These are phyloP conservation scores for Stereum hirsutum DNA, from an alignment of 1,284 basidiomycete species.

Conservation along the genomic window DNA sequence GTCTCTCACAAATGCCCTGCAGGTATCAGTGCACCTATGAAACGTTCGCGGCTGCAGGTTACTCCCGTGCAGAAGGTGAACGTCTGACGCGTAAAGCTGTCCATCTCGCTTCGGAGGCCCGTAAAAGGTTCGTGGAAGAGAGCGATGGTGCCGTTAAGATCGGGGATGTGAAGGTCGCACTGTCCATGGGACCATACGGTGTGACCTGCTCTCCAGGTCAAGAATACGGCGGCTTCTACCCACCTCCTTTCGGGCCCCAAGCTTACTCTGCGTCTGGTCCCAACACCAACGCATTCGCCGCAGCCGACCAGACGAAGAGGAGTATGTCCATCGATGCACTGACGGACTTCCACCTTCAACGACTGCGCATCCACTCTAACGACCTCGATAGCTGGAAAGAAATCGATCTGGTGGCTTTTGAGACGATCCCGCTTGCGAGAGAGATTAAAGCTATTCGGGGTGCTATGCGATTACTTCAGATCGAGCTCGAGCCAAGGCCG, in stretches of 20 bases:
- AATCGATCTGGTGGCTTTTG: constrained; percentile 67
- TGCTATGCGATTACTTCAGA: constrained; percentile 40
- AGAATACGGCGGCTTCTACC: constrained; percentile 70
- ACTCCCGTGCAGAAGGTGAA: constrained; percentile 31
- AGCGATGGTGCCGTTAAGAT: background rate
- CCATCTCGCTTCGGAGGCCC: constrained; percentile 39
- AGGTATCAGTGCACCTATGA: constrained; percentile 59
- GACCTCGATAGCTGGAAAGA: constrained; percentile 41
- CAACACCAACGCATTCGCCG: constrained; percentile 36
- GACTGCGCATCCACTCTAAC: constrained; percentile 45
- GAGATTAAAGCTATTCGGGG: constrained; percentile 61
- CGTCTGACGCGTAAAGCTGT: constrained; percentile 49
- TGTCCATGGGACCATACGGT: constrained; percentile 72
- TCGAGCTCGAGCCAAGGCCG: constrained; percentile 13
- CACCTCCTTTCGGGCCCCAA: constrained; percentile 64
- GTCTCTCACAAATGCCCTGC: too few species aligned
- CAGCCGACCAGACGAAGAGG: constrained; percentile 19
- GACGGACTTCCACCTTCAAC: constrained; percentile 56
- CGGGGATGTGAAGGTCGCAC: constrained; percentile 36
- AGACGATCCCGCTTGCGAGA: constrained; percentile 64
- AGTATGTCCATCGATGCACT: constrained; percentile 50
- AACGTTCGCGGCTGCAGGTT: constrained; percentile 47
- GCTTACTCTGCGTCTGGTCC: constrained; percentile 22
- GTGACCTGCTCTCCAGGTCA: constrained; percentile 59
- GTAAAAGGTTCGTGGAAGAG: constrained; percentile 23